These are phyloP conservation scores for Xylariales sp. DNA, from an alignment of 2,329 filamentous ascomycete species.

Conservation along the genomic window DNA sequence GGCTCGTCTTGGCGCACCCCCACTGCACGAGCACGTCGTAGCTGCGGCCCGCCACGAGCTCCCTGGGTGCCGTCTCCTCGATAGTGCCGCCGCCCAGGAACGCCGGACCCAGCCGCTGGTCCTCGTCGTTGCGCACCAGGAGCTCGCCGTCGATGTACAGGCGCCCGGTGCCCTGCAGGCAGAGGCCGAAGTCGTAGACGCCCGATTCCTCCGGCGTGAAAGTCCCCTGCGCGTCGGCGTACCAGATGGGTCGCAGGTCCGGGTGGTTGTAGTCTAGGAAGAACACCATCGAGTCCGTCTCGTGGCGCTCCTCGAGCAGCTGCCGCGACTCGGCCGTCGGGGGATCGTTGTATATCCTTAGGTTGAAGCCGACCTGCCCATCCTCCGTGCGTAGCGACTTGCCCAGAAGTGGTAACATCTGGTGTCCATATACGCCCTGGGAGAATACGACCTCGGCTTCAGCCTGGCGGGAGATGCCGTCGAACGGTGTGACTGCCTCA, in stretches of 20 bases:
- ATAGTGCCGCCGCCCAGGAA: constrained; percentile 64
- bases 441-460: constrained; percentile 59
- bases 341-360: constrained; percentile 2
- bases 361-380: constrained; percentile 33
- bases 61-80: constrained; percentile 56
- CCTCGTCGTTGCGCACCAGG: constrained; percentile 61
- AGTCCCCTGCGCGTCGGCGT: constrained; percentile 55
- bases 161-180: constrained; percentile 60
- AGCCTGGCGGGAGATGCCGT: constrained; percentile 59
- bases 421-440: constrained; percentile 60
- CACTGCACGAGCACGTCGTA: constrained; percentile 59
- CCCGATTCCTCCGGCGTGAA: constrained; percentile 56
- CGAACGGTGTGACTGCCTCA: constrained; percentile 67
- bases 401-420: constrained; percentile 56
- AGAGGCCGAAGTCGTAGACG: constrained; percentile 59
- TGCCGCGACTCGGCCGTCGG: background rate
- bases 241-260: constrained; percentile 50
- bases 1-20: constrained; percentile 44
- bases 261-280: constrained; percentile 31
- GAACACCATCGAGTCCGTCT: background rate
- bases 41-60: constrained; percentile 53
- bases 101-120: constrained; percentile 56
- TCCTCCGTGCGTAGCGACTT: constrained; percentile 53
- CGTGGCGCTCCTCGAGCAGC: background rate
- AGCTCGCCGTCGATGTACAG: constrained; percentile 58